Percentiles rank a stretch among this genome's conserved stretches.
phyloP scores from a whole-genome alignment of 176 grass and related monocot genomes.

The Triticum dicoccoides region DNA sequence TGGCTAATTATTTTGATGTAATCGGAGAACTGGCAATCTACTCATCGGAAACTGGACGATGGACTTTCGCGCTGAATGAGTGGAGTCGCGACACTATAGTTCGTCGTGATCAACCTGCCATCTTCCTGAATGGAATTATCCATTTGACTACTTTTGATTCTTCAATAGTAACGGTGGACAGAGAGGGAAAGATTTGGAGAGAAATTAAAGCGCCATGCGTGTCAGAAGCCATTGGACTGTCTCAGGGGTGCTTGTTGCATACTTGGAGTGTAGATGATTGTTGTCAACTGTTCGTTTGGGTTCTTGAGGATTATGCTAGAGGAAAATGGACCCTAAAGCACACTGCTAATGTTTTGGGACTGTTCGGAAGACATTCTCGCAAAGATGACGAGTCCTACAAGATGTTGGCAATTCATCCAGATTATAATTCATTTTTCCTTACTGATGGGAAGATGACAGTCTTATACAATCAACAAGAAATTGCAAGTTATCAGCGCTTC shows the following conservation, averaged over 20 bases:
- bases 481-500: no score
- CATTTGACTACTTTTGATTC: neutral
- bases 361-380: neutral
- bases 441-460: no score
- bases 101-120: neutral
- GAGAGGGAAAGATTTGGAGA: neutral
- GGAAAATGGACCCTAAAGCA: neutral
- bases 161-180: neutral
- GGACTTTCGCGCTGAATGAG: neutral
- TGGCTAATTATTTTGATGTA: neutral
- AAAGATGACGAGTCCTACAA: neutral
- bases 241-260: neutral
- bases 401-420: no score
- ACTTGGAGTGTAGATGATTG: neutral
- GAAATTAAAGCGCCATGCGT: neutral
- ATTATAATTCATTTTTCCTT: no score
- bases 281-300: neutral
- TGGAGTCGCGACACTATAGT: neutral
- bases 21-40: neutral
- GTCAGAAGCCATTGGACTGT: neutral
- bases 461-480: neutral
- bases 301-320: neutral
- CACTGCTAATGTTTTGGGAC: neutral
- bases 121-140: neutral
- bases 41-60: neutral